Base-by-base conservation (phyloP, 805 yeast species). In the Kluyveromyces starmeri region DNA sequence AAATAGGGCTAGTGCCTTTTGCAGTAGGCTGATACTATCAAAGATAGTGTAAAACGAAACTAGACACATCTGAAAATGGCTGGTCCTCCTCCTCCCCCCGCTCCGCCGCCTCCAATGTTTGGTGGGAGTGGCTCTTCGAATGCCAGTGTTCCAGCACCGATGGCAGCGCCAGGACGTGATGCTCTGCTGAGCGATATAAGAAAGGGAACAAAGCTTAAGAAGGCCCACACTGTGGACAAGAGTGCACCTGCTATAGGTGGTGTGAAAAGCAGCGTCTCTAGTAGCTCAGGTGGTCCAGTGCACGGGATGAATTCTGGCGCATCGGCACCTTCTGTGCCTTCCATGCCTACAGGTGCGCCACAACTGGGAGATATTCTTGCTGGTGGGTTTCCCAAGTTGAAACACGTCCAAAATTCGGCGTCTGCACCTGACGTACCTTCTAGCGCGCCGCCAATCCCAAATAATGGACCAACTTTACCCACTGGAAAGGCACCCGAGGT, bases 151-250 rank as follows among this genome's bases (percentile, higher is more conserved):
- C 48, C 59, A 27, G 45, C 63, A 32, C 35, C 55, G 32, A 39
- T 52, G 13, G 48, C 49, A 9, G 59, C 54, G 45, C 43, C 60
- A 7, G 68, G 66, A 13, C 58, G 75, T 53, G 69, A 69, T 42
- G 77, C 78, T 2, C 53, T 89, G 34, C 65, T 89, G 17, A 84
- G 92, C 20, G 94, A 83, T 53, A 89, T 89, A 44, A 73, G 85
- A 48, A 81, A 82, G 42, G 89, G 88, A 15, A 60, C 52, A 34
- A 56, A 47, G 29, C 63, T 80, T 37, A 78, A 75, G 49, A 76
- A 79, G 42, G 74, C 83, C 1, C 62, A 57, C 42, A 71, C 96
- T 42, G 61, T 71, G 59, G 78, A 73, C 65, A 60, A 95, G 61
- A 73, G 82, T 38, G 73, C 70, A 1, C 84, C 88, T 3, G 32